phyloP scores from a whole-genome alignment of 805 yeast species.

The Ogataea naganishii region DNA sequence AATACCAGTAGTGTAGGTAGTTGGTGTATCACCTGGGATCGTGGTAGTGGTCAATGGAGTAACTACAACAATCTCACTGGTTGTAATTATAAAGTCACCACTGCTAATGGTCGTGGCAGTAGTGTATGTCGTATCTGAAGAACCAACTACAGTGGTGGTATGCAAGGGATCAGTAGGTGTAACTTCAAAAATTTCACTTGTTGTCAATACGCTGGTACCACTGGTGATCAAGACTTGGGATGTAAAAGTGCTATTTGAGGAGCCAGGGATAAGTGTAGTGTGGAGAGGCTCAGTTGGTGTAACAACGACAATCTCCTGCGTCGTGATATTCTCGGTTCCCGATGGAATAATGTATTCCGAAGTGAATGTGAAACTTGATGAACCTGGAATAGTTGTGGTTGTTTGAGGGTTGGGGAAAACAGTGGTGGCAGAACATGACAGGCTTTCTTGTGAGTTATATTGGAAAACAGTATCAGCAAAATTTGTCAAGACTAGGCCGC shows the following conservation, averaged over 20 bases:
- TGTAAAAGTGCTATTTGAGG: not conserved
- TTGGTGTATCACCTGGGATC: not conserved
- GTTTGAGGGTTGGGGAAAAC: too few species aligned
- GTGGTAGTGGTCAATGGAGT: not conserved
- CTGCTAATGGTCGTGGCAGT: not conserved
- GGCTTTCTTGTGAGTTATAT: too few species aligned
- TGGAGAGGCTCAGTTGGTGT: too few species aligned
- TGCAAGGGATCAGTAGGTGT: constrained; percentile 1
- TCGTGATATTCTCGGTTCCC: too few species aligned
- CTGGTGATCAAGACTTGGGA: not conserved
- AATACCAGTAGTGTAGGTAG: constrained; percentile 1
- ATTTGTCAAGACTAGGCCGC: too few species aligned
- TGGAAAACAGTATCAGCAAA: too few species aligned
- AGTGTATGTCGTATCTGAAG: not conserved
- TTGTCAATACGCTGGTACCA: not conserved
- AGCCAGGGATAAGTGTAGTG: too few species aligned
- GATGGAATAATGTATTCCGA: too few species aligned
- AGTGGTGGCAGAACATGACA: too few species aligned
- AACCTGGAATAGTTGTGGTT: not conserved
- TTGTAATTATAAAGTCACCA: not conserved
- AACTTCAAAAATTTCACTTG: not conserved
- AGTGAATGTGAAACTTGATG: not conserved
- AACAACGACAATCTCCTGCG: too few species aligned
- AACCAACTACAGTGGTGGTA: not conserved
- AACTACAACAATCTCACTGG: not conserved